Evolutionary conservation across 2,329 filamentous ascomycete species (phyloP), one percentile per base, ranked within the genome.

Genomic region (Davidsoniella neocaledoniae): DNA sequence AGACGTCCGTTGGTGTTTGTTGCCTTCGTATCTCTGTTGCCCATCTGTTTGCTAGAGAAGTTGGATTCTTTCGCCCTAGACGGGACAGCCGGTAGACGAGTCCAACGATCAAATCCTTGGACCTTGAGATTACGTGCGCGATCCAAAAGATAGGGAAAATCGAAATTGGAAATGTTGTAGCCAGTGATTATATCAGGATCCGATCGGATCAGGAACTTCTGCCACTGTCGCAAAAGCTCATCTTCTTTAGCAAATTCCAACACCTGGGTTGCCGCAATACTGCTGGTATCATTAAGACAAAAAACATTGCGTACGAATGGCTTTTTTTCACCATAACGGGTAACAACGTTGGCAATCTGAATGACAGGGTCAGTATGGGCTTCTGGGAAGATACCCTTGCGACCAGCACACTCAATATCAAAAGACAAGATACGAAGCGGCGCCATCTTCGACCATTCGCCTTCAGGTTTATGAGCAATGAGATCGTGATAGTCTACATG

Each of bases 91-190:
- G 77, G 83, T 19, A 95, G 64, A 54, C 91, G 77, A 19, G 87
- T 81, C 86, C 86, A 94, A 63, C 83, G 90, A 5, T 91, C 83
- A 57, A 98, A 98, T 0, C 74, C 76, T 1, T 63, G 64, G 37
- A 86, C 77, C 59, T 91, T 94, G 25, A 98, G 71, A 61, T 94
- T 80, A 56, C 75, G 85, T 8, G 88, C 91, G 43, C 91, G 78
- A 50, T 94, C 85, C 9, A 98, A 72, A 0, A 98, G 75, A 61
- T 98, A 98, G 0, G 90, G 90, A 56, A 98, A 96, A 69, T 98
- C 91, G 65, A 98, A 98, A 67, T 98, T 98, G 61, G 85, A 71
- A 66, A 94, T 98, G 64, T 98, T 98, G 79, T 98, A 98, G 43
- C 91, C 91, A 50, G 93, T 98, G 59, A 98, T 94, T 56, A 98